Evolutionary conservation across 805 yeast species (phyloP).

Genomic region (Candida nitratophila): DNA sequence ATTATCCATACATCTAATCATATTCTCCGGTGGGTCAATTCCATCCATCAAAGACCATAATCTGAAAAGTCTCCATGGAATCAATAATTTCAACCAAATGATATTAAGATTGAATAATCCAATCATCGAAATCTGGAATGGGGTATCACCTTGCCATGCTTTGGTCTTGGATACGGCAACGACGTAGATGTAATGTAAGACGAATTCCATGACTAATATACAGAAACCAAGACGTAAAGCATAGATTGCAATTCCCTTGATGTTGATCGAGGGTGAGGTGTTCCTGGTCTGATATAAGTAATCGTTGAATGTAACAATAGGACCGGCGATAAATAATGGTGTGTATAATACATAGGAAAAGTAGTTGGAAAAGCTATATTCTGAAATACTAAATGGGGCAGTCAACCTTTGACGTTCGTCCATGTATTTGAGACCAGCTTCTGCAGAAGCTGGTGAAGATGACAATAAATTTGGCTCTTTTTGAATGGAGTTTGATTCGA

Average conservation of each 20-base stretch:
- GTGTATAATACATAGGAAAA: slow-evolving; percentile 75
- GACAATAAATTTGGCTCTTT: neutral
- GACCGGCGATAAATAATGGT: slow-evolving; percentile 93
- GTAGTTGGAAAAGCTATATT: slow-evolving; percentile 60
- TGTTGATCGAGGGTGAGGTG: slow-evolving; percentile 52
- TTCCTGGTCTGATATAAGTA: slow-evolving; percentile 65
- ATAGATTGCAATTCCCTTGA: slow-evolving; percentile 48
- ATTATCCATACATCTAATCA: slow-evolving; percentile 93
- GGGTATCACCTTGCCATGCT: slow-evolving; percentile 86
- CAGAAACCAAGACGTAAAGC: slow-evolving; percentile 66
- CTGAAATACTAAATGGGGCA: slow-evolving; percentile 52
- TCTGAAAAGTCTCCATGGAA: slow-evolving; percentile 95
- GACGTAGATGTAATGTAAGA: slow-evolving; percentile 83
- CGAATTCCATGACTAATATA: slow-evolving; percentile 79
- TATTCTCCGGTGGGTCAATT: slow-evolving; percentile 95
- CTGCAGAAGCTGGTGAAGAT: neutral
- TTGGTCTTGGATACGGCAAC: slow-evolving; percentile 86
- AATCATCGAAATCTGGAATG: slow-evolving; percentile 91
- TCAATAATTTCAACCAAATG: slow-evolving; percentile 85
- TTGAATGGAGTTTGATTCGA: slow-evolving; percentile 1
- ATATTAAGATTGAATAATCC: slow-evolving; percentile 85
- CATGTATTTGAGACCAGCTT: slow-evolving; percentile 16
- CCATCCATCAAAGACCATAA: slow-evolving; percentile 91
- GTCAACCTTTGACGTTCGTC: slow-evolving; percentile 61
- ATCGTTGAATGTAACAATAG: slow-evolving; percentile 88